Evolutionary conservation across 2,329 filamentous ascomycete species (phyloP).

Genomic region (Aspergillus sp.): DNA sequence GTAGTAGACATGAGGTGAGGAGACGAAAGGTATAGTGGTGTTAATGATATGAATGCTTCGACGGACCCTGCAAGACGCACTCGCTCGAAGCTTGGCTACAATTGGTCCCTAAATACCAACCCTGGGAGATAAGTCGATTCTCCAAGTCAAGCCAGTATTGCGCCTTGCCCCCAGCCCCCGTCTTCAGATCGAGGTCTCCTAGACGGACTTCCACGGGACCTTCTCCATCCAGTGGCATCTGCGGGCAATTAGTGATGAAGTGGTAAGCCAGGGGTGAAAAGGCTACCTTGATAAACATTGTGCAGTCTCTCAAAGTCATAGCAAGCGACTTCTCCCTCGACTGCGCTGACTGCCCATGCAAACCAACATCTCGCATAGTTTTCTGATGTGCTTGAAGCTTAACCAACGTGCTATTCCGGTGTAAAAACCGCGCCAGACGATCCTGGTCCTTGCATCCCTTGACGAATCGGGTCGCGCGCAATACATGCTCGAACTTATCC

Average conservation of each 20-base stretch:
- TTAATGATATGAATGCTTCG: no score
- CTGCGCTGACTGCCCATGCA: slow-evolving; percentile 29
- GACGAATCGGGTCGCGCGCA: slow-evolving; percentile 35
- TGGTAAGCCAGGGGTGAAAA: neutral
- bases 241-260: no score
- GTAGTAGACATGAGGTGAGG: no score
- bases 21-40: no score
- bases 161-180: slow-evolving; percentile 55
- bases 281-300: slow-evolving; percentile 60
- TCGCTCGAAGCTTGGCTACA: slow-evolving; percentile 21
- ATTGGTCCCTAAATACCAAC: slow-evolving; percentile 56
- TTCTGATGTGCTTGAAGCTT: slow-evolving; percentile 30
- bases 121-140: slow-evolving; percentile 54
- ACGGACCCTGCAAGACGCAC: slow-evolving; percentile 23
- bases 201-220: slow-evolving; percentile 46
- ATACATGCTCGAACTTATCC: slow-evolving; percentile 36
- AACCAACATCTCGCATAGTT: slow-evolving; percentile 27
- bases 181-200: slow-evolving; percentile 73
- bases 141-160: slow-evolving; percentile 64
- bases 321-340: slow-evolving; percentile 54
- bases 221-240: slow-evolving; percentile 26
- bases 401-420: slow-evolving; percentile 28
- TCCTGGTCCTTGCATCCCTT: slow-evolving; percentile 32
- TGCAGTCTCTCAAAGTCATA: slow-evolving; percentile 78
- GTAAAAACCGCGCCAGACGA: slow-evolving; percentile 28